Evolutionary conservation across 768 basidiomycete genomes (phyloP).

Genomic region (Suillus occidentalis): DNA sequence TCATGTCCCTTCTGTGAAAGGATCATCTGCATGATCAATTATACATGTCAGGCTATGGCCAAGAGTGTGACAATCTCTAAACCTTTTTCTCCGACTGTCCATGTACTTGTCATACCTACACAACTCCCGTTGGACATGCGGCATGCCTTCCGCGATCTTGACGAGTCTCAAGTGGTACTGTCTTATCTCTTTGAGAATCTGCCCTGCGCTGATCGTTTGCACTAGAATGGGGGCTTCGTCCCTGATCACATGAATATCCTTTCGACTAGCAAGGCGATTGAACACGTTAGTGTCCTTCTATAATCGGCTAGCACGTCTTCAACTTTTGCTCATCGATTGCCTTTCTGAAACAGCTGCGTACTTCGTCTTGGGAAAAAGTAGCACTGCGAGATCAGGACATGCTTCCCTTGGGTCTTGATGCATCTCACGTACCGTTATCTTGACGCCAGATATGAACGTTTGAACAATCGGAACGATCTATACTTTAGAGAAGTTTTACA

Average conservation of each 20-base stretch:
- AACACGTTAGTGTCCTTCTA: slow-evolving; percentile 48
- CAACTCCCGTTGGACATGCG: slow-evolving; percentile 71
- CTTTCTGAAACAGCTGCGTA: slow-evolving; percentile 44
- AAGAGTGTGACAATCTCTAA: slow-evolving; percentile 46
- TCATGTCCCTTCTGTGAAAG: neutral
- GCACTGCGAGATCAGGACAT: slow-evolving; percentile 50
- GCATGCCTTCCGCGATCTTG: slow-evolving; percentile 65
- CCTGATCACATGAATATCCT: slow-evolving; percentile 83
- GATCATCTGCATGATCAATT: neutral
- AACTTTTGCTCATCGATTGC: neutral
- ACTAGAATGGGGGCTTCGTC: slow-evolving; percentile 48
- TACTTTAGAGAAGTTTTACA: neutral
- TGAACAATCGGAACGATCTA: neutral
- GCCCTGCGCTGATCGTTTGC: neutral
- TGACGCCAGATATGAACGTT: slow-evolving; percentile 1
- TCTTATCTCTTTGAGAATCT: neutral
- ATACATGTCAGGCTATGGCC: slow-evolving; percentile 49
- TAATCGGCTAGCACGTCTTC: neutral
- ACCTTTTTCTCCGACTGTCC: slow-evolving; percentile 73
- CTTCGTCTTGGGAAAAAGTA: slow-evolving; percentile 48
- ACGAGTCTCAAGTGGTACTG: slow-evolving; percentile 61
- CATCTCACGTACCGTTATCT: slow-evolving; percentile 19
- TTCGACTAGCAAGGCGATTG: slow-evolving; percentile 51
- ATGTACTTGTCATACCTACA: slow-evolving; percentile 73
- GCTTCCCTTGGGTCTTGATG: slow-evolving; percentile 57